Evolutionary conservation across 495 filamentous ascomycete genomes (phyloP).

Genomic region (Penicillium longicatenatum): DNA sequence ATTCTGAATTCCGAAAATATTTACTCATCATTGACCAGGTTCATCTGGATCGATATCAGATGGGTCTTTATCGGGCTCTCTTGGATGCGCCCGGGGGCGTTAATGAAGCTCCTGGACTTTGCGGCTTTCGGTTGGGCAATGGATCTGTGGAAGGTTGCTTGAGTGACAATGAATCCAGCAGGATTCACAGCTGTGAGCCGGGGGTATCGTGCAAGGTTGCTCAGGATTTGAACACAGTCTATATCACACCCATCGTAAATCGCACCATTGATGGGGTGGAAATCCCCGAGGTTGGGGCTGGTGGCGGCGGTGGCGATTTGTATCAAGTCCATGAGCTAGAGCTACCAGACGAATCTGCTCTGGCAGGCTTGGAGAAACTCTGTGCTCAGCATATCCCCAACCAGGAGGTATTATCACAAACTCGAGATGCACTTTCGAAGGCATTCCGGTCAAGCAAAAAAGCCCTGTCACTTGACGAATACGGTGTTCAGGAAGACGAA

Average conservation of each 20-base stretch:
- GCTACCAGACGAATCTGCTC: slow-evolving; percentile 44
- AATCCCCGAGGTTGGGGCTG: slow-evolving; percentile 72
- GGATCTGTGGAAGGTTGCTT: slow-evolving; percentile 66
- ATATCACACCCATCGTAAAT: slow-evolving; percentile 75
- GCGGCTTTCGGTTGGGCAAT: slow-evolving; percentile 79
- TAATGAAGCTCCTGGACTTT: slow-evolving; percentile 65
- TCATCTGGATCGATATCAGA: slow-evolving; percentile 82
- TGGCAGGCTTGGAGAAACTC: slow-evolving; percentile 49
- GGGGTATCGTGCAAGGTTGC: slow-evolving; percentile 63
- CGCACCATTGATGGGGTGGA: slow-evolving; percentile 57
- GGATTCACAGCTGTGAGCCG: slow-evolving; percentile 87
- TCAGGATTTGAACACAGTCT: slow-evolving; percentile 59
- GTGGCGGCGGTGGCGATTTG: slow-evolving; percentile 78
- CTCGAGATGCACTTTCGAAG: slow-evolving; percentile 32
- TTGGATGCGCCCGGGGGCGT: slow-evolving; percentile 36
- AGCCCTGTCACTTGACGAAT: slow-evolving; percentile 43
- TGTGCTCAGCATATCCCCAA: slow-evolving; percentile 46
- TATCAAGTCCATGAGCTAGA: slow-evolving; percentile 66
- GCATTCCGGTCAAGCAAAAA: slow-evolving; percentile 39
- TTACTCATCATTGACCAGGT: slow-evolving; percentile 48
- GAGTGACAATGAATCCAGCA: slow-evolving; percentile 61
- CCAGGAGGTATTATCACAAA: slow-evolving; percentile 30
- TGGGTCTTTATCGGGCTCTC: slow-evolving; percentile 70
- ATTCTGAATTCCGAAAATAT: neutral
- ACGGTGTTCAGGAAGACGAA: slow-evolving; percentile 39